phyloP scores from a whole-genome alignment of 1,284 basidiomycete genomes.

The Neolentinus lepideus region DNA sequence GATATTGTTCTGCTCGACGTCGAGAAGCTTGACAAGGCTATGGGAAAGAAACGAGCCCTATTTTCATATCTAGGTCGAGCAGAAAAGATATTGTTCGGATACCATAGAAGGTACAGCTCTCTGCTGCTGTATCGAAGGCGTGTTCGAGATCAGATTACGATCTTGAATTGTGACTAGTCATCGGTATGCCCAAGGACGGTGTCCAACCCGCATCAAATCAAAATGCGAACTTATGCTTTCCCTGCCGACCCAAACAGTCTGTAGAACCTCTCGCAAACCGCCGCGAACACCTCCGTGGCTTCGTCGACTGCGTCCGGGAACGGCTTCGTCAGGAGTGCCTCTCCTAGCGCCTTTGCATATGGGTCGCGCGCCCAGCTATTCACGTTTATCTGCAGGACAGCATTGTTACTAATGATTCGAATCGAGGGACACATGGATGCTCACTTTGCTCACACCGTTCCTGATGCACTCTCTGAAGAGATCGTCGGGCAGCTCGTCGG shows the following conservation, averaged over 20 bases:
- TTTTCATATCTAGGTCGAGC: no score
- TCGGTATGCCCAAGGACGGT: no score
- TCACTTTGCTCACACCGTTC: constrained; percentile 38
- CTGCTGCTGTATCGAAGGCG: no score
- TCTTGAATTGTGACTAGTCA: no score
- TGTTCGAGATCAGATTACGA: no score
- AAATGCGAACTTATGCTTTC: constrained; percentile 21
- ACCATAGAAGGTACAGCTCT: no score
- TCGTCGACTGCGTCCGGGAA: constrained; percentile 41
- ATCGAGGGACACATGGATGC: background rate
- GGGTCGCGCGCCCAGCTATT: constrained; percentile 41
- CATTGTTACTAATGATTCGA: background rate
- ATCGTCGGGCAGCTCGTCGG: constrained; percentile 35
- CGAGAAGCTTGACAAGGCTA: no score
- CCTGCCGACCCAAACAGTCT: constrained; percentile 33
- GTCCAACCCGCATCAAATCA: no score
- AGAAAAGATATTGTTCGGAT: no score
- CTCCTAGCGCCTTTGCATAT: constrained; percentile 29
- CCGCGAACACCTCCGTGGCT: constrained; percentile 35
- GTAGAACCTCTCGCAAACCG: constrained; percentile 35
- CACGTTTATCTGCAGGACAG: constrained; percentile 31
- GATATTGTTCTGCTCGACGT: no score
- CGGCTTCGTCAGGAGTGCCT: constrained; percentile 25
- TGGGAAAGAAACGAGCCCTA: no score
- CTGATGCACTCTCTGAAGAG: constrained; percentile 37